Evolutionary conservation across 2,329 filamentous ascomycete species (phyloP), one percentile per base, ranked within the genome.

Genomic region (Epichloe coenophiala): DNA sequence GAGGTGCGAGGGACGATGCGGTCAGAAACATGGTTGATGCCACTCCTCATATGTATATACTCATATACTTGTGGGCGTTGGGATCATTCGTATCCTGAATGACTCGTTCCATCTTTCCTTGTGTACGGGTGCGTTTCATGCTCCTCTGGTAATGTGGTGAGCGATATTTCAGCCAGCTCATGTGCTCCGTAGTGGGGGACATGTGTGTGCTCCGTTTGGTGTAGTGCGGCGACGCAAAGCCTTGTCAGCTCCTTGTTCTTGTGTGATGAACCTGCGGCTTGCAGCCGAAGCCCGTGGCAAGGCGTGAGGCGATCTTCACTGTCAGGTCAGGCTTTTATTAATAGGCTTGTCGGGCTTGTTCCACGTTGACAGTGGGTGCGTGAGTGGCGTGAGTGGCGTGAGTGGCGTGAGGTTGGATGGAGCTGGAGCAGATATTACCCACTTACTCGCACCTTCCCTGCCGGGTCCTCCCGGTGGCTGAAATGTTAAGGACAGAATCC

Each of bases 391-490:
- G 21, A 23, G 21, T 23, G 23, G 23, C 5, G 23, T 27, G 7
- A 27, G 27, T 27, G 27, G 27, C 7, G 27, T 31, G 27, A 31
- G 27, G 27, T 31, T 31, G 27, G 27, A 31, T 31, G 27, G 27
- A 31, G 27, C 27, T 31, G 27, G 27, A 31, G 27, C 27, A 31
- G 27, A 31, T 9, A 21, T 21, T 21, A 31, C 27, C 27, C 27
- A 31, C 27, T 23, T 6, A 23, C 31, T 35, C 37, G 8, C 48
- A 45, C 45, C 49, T 51, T 51, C 41, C 50, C 46, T 49, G 47
- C 50, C 50, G 53, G 53, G 45, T 38, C 47, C 45, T 53, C 53
- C 51, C 48, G 51, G 39, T 45, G 38, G 45, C 48, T 27, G 45
- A 27, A 45, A 42, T 40, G 45, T 44, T 51, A 38, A 27, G 38